Conservation (phyloP, 2,329 filamentous ascomycete genomes). For the Botrytis deweyae region DNA sequence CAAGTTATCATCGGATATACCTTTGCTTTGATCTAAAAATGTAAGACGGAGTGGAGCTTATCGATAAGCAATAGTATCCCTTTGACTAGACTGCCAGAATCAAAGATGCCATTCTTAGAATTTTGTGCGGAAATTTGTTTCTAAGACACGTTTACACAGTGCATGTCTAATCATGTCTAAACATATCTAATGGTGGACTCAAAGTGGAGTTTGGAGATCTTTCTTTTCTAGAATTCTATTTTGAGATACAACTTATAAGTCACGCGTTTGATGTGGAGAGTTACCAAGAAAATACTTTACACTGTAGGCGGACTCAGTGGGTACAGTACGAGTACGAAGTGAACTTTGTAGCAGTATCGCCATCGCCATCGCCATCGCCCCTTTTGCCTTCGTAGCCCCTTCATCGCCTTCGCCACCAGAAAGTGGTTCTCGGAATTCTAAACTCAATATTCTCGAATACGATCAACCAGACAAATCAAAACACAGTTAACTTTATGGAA, state of each 20-base stretch:
- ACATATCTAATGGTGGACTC: not conserved
- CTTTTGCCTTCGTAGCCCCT: not conserved
- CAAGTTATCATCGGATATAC: not conserved
- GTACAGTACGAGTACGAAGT: not conserved
- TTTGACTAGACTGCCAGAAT: not conserved
- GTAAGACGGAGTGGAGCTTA: not conserved
- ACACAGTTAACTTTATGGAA: not conserved
- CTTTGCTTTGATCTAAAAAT: not conserved
- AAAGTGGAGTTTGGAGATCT: slow-evolving; percentile 1
- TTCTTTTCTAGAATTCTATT: slow-evolving; percentile 1
- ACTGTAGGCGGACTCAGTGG: not conserved
- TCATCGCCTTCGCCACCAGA: slow-evolving; percentile 4
- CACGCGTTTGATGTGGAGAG: not conserved
- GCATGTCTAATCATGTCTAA: not conserved
- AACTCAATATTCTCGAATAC: not conserved
- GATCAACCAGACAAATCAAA: not conserved
- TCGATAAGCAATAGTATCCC: slow-evolving; percentile 1
- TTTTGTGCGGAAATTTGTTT: not conserved
- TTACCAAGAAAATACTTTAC: not conserved
- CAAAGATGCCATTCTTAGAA: not conserved
- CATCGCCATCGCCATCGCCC: slow-evolving; percentile 2
- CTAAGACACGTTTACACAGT: not conserved
- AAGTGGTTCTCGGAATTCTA: not conserved
- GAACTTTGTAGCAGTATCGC: not conserved
- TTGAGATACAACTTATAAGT: not conserved